Conservation (phyloP, 306 rosid species). For the Acacia acuminata region DNA sequence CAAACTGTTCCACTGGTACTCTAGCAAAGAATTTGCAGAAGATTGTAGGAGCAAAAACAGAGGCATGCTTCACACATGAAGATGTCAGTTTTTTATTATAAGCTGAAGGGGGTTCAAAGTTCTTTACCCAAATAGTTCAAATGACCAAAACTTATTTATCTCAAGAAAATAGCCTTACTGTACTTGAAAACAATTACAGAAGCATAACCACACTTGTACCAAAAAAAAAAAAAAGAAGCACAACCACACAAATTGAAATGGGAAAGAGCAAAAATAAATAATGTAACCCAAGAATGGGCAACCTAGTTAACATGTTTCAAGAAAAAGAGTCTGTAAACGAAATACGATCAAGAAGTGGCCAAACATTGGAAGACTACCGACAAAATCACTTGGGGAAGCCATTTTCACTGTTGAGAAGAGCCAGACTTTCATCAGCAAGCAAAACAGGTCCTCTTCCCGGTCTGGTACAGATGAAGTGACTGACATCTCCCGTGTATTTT, state of each 20-base stretch:
- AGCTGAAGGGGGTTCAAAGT: background rate
- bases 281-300: slow-evolving; percentile 40
- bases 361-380: slow-evolving; percentile 17
- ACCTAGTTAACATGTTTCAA: slow-evolving; percentile 37
- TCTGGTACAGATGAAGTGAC: slow-evolving; percentile 93
- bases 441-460: slow-evolving; percentile 94
- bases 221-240: too few relatives aligned
- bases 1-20: background rate
- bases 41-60: background rate
- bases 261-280: slow-evolving; percentile 29
- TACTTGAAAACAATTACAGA: slow-evolving; percentile 28
- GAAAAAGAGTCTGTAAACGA: slow-evolving; percentile 22
- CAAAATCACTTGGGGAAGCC: slow-evolving; percentile 73
- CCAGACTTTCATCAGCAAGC: slow-evolving; percentile 68
- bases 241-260: slow-evolving; percentile 38
- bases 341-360: slow-evolving; percentile 34
- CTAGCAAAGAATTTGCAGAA: background rate
- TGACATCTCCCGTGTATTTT: slow-evolving; percentile 79
- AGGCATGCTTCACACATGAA: background rate
- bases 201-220: slow-evolving; percentile 38
- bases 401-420: slow-evolving; percentile 75
- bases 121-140: background rate
- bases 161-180: slow-evolving; percentile 29
- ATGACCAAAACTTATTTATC: slow-evolving; percentile 31
- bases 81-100: background rate